Evolutionary conservation across 2,329 filamentous ascomycete species (phyloP), one percentile per base, ranked within the genome.

Genomic region (Neopestalotiopsis clavispora): DNA sequence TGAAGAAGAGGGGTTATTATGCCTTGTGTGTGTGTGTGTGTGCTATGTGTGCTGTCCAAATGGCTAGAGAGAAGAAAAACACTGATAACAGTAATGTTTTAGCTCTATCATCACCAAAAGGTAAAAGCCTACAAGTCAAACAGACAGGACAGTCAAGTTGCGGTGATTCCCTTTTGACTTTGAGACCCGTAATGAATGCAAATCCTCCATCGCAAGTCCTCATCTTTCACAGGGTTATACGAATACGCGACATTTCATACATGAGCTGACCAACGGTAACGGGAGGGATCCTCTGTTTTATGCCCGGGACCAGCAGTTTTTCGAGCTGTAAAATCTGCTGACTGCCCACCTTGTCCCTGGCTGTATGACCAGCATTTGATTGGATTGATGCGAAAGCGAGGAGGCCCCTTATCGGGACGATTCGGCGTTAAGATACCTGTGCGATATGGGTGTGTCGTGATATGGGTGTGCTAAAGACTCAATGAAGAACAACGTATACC

Each of bases 341-440:
- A 59, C 30, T 59, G 57, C 23, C 30, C 23, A 59, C 57, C 34
- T 52, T 59, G 57, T 30, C 57, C 57, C 57, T 28, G 57, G 23
- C 5, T 59, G 57, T 59, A 34, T 30, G 23, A 59, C 57, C 57
- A 34, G 57, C 57, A 30, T 30, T 17, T 59, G 57, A 59, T 59
- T 59, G 57, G 57, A 4, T 59, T 34, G 28, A 14, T 34, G 20
- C 9, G 49, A 7, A 14, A 10, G 49, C 13, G 17, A 38, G 17
- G 57, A 17, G 57, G 23, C 5, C 23, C 57, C 13, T 34, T 59
- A 23, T 28, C 28, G 57, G 57, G 30, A 34, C 9, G 4, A 23
- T 59, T 59, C 57, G 57, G 57, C 57, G 57, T 59, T 59, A 34
- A 59, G 57, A 59, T 52, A 52, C 17, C 4, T 49, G 13, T 52